These are phyloP conservation scores for Macrophomina phaseolina DNA, from an alignment of 2,329 filamentous ascomycete genomes.

Conservation along the genomic window DNA sequence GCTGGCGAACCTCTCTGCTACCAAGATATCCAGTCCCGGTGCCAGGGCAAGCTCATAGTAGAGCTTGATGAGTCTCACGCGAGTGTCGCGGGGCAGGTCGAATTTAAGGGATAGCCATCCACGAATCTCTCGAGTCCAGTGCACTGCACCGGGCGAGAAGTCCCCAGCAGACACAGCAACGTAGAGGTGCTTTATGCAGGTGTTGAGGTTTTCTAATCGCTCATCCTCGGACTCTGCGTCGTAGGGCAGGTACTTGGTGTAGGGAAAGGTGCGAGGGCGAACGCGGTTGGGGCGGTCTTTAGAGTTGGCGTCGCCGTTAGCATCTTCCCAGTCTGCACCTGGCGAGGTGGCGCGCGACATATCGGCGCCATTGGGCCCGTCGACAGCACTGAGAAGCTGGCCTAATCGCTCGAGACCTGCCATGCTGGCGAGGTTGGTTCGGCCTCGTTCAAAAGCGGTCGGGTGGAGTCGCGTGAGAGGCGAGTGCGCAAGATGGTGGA, in stretches of 20 bases:
- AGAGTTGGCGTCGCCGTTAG: conserved; percentile 55
- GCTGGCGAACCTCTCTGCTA: conserved; percentile 89
- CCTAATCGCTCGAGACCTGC: conserved; percentile 49
- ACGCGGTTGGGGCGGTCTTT: conserved; percentile 69
- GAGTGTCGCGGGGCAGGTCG: conserved; percentile 84
- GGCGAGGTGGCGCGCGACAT: conserved; percentile 88
- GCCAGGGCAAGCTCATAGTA: conserved; percentile 95
- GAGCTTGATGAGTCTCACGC: conserved; percentile 82
- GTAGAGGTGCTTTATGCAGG: conserved; percentile 93
- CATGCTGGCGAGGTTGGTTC: conserved; percentile 34
- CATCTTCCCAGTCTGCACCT: conserved; percentile 64
- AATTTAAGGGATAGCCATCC: conserved; percentile 98
- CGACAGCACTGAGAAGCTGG: conserved; percentile 47
- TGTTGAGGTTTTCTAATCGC: conserved; percentile 78
- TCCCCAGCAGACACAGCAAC: conserved; percentile 90
- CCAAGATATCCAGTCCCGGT: conserved; percentile 80
- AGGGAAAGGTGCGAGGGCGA: conserved; percentile 86
- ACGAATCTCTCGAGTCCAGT: conserved; percentile 96
- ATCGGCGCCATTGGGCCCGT: conserved; percentile 58
- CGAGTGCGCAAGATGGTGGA: not conserved
- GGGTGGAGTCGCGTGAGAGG: conserved; percentile 21
- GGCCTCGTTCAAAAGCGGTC: conserved; percentile 14
- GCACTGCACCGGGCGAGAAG: conserved; percentile 88
- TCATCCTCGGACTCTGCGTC: conserved; percentile 79
- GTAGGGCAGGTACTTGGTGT: conserved; percentile 90